Conservation (phyloP, 2,329 filamentous ascomycete species). For the Bipolaris cookei region DNA sequence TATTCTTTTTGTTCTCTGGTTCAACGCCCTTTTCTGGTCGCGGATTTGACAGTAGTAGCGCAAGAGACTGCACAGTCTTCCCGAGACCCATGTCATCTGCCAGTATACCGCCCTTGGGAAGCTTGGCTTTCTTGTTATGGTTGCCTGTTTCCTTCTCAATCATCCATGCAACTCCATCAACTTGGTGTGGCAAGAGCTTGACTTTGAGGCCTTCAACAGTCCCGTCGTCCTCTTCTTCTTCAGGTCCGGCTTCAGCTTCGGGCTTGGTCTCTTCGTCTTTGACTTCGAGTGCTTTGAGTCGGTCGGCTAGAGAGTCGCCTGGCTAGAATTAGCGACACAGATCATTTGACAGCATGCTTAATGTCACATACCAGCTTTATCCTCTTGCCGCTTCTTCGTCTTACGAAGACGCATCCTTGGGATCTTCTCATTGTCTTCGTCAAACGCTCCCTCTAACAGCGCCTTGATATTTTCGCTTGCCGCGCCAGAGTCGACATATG, state of each 20-base stretch:
- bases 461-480: conserved; percentile 80
- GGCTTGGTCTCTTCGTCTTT: conserved; percentile 60
- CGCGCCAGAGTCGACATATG: conserved; percentile 73
- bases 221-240: conserved; percentile 63
- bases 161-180: conserved; percentile 96
- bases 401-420: conserved; percentile 54
- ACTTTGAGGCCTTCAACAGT: conserved; percentile 82
- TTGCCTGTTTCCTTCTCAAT: conserved; percentile 85
- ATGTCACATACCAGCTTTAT: conserved; percentile 29
- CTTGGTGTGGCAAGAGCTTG: conserved; percentile 88
- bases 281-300: conserved; percentile 53
- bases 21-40: conserved; percentile 63
- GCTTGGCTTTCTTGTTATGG: conserved; percentile 75
- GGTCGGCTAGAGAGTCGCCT: conserved; percentile 51
- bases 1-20: conserved; percentile 63
- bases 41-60: conserved; percentile 82
- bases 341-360: background rate
- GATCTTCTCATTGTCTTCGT: conserved; percentile 70
- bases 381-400: conserved; percentile 50
- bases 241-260: conserved; percentile 43
- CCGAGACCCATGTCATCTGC: conserved; percentile 98
- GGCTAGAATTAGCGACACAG: background rate
- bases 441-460: conserved; percentile 79
- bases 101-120: conserved; percentile 91
- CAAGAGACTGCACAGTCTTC: conserved; percentile 93